Conservation (phyloP, 169 alveolate species). For the Plasmodium falciparum region DNA sequence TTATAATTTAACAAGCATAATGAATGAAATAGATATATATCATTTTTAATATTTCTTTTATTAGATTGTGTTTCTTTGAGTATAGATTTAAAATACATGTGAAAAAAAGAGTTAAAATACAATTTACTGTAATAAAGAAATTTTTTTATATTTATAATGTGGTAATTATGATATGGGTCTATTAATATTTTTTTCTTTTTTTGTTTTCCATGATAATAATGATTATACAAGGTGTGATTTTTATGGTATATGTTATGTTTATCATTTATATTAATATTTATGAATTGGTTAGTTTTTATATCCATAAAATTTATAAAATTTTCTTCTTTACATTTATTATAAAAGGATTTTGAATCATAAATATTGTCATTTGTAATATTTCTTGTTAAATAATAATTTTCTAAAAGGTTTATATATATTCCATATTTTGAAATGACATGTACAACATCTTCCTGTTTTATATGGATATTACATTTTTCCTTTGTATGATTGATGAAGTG, state of each 20-base stretch:
- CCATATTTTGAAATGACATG: constrained; percentile 30
- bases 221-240: too few relatives aligned
- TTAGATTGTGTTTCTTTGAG: neutral
- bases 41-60: constrained; percentile 4
- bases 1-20: constrained; percentile 29
- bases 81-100: neutral
- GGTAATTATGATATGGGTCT: too few relatives aligned
- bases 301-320: too few relatives aligned
- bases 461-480: neutral
- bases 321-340: too few relatives aligned
- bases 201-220: too few relatives aligned
- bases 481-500: constrained; percentile 8
- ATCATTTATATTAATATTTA: too few relatives aligned
- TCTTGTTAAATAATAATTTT: neutral
- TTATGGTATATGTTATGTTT: too few relatives aligned
- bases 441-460: constrained; percentile 23
- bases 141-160: neutral
- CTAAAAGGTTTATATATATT: neutral
- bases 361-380: too few relatives aligned
- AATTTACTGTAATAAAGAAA: constrained; percentile 6
- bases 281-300: too few relatives aligned
- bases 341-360: too few relatives aligned
- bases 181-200: too few relatives aligned
- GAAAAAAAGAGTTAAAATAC: constrained; percentile 17
- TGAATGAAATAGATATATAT: constrained; percentile 12